These are phyloP conservation scores for Vitis rotundifolia DNA, from an alignment of 164 flowering plant species.

Conservation along the genomic window DNA sequence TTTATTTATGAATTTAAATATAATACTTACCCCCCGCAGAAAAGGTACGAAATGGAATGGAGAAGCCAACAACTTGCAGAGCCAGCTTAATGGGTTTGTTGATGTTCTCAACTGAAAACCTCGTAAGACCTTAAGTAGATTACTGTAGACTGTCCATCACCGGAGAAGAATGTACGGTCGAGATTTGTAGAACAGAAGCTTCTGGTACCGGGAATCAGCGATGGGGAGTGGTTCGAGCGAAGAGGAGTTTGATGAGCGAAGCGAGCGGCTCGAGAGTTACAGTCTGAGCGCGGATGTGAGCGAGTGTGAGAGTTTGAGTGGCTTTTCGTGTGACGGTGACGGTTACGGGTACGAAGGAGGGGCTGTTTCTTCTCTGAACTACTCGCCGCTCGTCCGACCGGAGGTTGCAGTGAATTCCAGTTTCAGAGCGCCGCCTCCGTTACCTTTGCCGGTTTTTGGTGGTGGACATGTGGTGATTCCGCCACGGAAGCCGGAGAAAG, in stretches of 20 bases:
- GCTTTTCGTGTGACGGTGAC: constrained; percentile 32
- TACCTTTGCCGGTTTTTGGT: constrained; percentile 38
- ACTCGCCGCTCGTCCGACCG: constrained; percentile 28
- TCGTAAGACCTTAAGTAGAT: no score
- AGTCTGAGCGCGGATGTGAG: constrained; percentile 70
- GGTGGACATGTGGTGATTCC: constrained; percentile 36
- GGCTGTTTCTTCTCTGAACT: constrained; percentile 33
- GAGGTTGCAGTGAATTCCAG: constrained; percentile 6
- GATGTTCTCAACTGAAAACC: no score
- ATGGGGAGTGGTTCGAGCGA: constrained; percentile 50
- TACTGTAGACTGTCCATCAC: no score
- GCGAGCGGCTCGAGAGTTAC: constrained; percentile 45
- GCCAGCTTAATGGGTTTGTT: no score
- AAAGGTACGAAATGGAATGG: no score
- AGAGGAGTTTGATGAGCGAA: constrained; percentile 38
- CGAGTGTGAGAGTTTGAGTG: constrained; percentile 61
- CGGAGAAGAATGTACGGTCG: not conserved
- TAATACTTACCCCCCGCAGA: no score
- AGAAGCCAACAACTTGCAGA: no score
- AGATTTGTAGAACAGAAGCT: not conserved
- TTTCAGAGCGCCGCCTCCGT: constrained; percentile 22
- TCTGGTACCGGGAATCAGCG: not conserved
- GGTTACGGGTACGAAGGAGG: constrained; percentile 25
- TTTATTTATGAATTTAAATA: no score
- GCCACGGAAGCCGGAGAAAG: constrained; percentile 30